Base-by-base conservation (phyloP, 768 basidiomycete genomes). In the Tulasnella calospora region DNA sequence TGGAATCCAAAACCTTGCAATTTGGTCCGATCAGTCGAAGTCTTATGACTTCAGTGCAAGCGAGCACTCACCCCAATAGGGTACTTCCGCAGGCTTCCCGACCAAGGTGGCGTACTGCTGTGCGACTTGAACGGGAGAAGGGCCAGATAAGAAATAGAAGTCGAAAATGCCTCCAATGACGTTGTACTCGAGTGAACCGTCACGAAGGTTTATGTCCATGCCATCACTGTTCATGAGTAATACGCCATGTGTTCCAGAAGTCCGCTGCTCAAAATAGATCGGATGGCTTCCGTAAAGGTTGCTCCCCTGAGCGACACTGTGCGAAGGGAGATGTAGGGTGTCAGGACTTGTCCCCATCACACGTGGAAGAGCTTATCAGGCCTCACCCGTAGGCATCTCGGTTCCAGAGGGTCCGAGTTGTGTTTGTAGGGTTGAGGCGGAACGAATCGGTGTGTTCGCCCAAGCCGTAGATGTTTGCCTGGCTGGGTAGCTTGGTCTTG, bases 221-320 rank as follows among this genome's bases (percentile, higher is more conserved):
- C 92, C 92, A 80, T 92, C 89, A 13, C 91, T 89, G 82, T 89
- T 92, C 75, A 91, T 86, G 0, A 93, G 82, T 82, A 92, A 89
- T 40, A 93, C 91, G 19, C 88, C 92, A 83, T 92, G 91, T 0
- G 91, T 91, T 8, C 89, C 90, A 0, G 88, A 89, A 12, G 85
- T 83, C 67, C 92, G 87, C 78, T 92, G 91, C 79, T 93, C 91
- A 69, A 91, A 89, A 84, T 92, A 93, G 61, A 92, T 84, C 0
- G 92, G 92, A 81, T 93, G 92, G 80, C 88, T 90, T 4, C 91
- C 89, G 84, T 92, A 92, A n/a, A 92, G 82, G 80, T 92, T 92
- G 21, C 89, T 89, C 9, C 88, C 88, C 0, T 80, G 82, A 0
- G 90, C 88, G 17, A 92, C 85, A 41, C 61, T 61, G 73, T 61